These are phyloP conservation scores for Metarhizium brunneum DNA, from an alignment of 2,329 filamentous ascomycete genomes.

Conservation along the genomic window DNA sequence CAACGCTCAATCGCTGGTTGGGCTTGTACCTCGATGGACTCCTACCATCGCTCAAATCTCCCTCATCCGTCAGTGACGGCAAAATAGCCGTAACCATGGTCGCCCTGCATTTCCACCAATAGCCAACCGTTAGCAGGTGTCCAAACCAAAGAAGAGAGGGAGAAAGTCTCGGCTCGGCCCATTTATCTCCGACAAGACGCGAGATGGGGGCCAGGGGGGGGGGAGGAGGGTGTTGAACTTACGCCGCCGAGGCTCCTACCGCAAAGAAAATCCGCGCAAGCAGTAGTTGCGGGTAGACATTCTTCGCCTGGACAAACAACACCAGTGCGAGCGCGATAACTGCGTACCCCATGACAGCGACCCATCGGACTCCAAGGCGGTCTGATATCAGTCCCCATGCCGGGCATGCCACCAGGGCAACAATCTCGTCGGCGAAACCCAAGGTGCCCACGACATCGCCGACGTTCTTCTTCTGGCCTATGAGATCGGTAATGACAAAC, in stretches of 20 bases:
- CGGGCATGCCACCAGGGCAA: constrained; percentile 73
- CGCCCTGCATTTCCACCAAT: constrained; percentile 32
- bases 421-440: constrained; percentile 75
- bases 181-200: not conserved
- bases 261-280: constrained; percentile 82
- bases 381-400: constrained; percentile 72
- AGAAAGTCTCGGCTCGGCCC: constrained; percentile 2
- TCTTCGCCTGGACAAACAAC: constrained; percentile 74
- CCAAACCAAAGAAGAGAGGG: not conserved
- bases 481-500: constrained; percentile 76
- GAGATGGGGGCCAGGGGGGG: too few relatives aligned
- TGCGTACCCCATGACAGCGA: constrained; percentile 68
- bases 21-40: constrained; percentile 22
- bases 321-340: constrained; percentile 72
- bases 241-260: constrained; percentile 82
- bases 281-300: constrained; percentile 83
- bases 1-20: constrained; percentile 45
- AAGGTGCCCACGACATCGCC: constrained; percentile 77
- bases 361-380: constrained; percentile 63
- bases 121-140: not conserved
- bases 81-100: constrained; percentile 98
- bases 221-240: constrained; percentile 18
- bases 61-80: constrained; percentile 56
- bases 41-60: constrained; percentile 17
- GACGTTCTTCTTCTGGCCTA: constrained; percentile 63